A percentile compares a stretch with the other conserved stretches of the same genome.
Evolutionary conservation across 495 filamentous ascomycete genomes (phyloP).

Genomic region (Sordaria brevicollis): DNA sequence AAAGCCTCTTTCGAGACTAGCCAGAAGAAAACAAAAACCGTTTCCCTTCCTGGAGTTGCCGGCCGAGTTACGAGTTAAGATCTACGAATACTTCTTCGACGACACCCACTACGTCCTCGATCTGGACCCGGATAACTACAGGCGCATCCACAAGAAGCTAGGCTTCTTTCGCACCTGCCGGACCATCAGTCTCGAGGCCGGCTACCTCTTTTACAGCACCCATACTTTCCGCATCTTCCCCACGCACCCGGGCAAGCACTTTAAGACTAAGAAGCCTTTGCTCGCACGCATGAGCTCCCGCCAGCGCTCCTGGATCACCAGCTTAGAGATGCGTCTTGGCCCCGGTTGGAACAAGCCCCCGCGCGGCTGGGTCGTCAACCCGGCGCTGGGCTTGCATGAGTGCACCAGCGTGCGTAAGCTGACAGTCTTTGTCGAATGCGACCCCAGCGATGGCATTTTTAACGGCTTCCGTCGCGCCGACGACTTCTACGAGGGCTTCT

Average conservation of each 20-base stretch:
- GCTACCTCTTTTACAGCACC: constrained; percentile 60
- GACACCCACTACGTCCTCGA: constrained; percentile 49
- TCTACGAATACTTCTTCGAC: constrained; percentile 56
- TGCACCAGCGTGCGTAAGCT: constrained; percentile 50
- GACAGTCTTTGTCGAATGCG: constrained; percentile 68
- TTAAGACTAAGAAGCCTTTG: constrained; percentile 51
- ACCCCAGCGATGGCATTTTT: constrained; percentile 64
- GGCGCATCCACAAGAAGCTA: constrained; percentile 42
- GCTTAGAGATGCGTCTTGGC: constrained; percentile 67
- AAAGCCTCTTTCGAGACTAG: neutral
- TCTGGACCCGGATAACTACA: constrained; percentile 57
- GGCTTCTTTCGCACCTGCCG: constrained; percentile 52
- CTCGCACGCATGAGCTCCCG: constrained; percentile 53
- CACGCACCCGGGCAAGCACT: constrained; percentile 55
- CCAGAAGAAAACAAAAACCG: constrained; percentile 16
- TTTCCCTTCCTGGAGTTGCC: constrained; percentile 75
- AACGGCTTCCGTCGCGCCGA: constrained; percentile 60
- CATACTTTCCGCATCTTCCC: constrained; percentile 74
- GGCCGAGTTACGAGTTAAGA: constrained; percentile 60
- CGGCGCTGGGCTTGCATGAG: constrained; percentile 53
- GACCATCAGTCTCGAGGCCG: constrained; percentile 61
- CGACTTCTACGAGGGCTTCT: constrained; percentile 68
- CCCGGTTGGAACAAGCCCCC: constrained; percentile 74
- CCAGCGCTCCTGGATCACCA: constrained; percentile 56
- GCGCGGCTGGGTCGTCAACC: constrained; percentile 58